These are phyloP conservation scores for Ustilago hordei DNA, from an alignment of 1,284 basidiomycete genomes.

Conservation along the genomic window DNA sequence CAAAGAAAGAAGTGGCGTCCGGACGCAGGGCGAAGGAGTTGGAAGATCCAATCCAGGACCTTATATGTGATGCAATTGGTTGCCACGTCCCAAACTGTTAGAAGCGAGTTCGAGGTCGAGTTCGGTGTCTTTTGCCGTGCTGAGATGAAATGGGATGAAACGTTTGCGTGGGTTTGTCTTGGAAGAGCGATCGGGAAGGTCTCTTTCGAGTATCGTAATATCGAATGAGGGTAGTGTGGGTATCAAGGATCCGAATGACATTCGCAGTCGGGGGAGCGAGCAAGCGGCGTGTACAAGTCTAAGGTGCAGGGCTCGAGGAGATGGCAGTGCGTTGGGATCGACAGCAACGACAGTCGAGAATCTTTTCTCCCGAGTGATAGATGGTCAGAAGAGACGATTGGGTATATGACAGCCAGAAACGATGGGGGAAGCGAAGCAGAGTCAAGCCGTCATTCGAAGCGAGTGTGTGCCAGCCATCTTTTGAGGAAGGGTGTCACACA, in stretches of 20 bases:
- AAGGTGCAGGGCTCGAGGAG: not conserved
- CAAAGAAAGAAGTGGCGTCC: not conserved
- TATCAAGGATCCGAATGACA: not conserved
- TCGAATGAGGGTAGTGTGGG: not conserved
- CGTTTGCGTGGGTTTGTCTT: not conserved
- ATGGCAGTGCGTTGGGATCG: not conserved
- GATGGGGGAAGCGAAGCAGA: not conserved
- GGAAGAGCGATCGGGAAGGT: not conserved
- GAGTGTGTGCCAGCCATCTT: not conserved
- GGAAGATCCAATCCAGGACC: not conserved
- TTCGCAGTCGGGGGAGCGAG: not conserved
- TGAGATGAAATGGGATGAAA: constrained; percentile 5
- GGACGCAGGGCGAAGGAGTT: not conserved
- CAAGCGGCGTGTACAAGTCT: not conserved
- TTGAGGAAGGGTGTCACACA: not conserved
- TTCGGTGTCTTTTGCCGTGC: constrained; percentile 4
- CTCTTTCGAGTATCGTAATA: not conserved
- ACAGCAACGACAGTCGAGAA: not conserved
- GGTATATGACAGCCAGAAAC: not conserved
- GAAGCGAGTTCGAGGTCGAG: not conserved
- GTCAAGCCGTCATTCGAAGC: constrained; percentile 1
- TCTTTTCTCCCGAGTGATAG: not conserved
- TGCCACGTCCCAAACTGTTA: not conserved
- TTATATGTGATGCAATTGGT: not conserved
- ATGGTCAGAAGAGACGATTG: not conserved